phyloP scores from a whole-genome alignment of 257 asterid species.

The Solanum lignicaule region DNA sequence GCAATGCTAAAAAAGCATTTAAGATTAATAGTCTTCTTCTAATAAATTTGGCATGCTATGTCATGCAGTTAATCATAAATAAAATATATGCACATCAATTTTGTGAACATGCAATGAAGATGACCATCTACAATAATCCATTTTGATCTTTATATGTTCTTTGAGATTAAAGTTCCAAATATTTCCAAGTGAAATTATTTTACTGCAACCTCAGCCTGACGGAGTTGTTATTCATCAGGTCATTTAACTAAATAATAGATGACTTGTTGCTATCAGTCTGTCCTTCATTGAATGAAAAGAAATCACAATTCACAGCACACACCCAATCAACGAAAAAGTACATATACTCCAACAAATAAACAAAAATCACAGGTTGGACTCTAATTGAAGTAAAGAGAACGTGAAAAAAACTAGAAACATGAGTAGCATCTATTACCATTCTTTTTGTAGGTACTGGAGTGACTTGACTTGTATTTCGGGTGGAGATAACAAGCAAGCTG shows the following conservation, averaged over 20 bases:
- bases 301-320: neutral
- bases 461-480: conserved; percentile 58
- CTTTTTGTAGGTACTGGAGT: conserved; percentile 55
- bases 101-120: neutral
- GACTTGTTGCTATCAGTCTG: neutral
- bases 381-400: neutral
- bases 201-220: neutral
- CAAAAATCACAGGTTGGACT: neutral
- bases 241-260: neutral
- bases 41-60: neutral
- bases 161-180: neutral
- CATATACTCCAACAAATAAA: neutral
- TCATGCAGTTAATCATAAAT: neutral
- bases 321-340: neutral
- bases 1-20: neutral
- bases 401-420: neutral
- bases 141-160: neutral
- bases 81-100: neutral
- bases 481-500: conserved; percentile 83
- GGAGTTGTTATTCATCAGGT: neutral
- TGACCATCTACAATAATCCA: neutral
- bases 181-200: neutral
- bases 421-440: conserved; percentile 35
- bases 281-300: neutral
- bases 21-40: neutral